Evolutionary conservation across 257 asterid genomes (phyloP).

Genomic region (Nicotiana tabacum): DNA sequence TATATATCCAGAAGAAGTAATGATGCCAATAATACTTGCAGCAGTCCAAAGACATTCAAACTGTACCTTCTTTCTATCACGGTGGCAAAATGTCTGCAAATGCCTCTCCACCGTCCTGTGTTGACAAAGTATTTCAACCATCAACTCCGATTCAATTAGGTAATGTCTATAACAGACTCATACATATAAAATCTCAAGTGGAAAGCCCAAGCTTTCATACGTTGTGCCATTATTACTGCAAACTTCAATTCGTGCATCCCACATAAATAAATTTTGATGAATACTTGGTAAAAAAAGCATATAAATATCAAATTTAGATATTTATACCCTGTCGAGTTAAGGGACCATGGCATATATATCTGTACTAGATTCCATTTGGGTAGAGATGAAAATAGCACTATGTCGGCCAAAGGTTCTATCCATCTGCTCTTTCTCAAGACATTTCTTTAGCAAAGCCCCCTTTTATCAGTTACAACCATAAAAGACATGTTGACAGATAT

Average conservation of each 20-base stretch:
- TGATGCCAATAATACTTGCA: neutral
- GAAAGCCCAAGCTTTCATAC: neutral
- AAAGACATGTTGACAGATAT: neutral
- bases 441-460: neutral
- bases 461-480: neutral
- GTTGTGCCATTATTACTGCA: neutral
- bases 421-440: neutral
- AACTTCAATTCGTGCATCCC: neutral
- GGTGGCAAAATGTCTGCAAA: constrained; percentile 72
- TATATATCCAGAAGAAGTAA: neutral
- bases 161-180: neutral
- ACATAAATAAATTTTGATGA: neutral
- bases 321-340: neutral
- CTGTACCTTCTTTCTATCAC: constrained; percentile 84
- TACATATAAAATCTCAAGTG: neutral
- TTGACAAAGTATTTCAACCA: constrained; percentile 3
- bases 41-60: neutral
- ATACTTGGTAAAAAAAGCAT: neutral
- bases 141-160: neutral
- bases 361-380: neutral
- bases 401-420: neutral
- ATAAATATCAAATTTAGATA: neutral
- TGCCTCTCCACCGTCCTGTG: constrained; percentile 81
- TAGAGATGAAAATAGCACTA: neutral
- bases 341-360: neutral